Percentiles rank a stretch among this genome's conserved stretches.
These are phyloP conservation scores for Globisporangium megalacanthum DNA, from an alignment of 352 stramenopile genomes.

Conservation along the genomic window DNA sequence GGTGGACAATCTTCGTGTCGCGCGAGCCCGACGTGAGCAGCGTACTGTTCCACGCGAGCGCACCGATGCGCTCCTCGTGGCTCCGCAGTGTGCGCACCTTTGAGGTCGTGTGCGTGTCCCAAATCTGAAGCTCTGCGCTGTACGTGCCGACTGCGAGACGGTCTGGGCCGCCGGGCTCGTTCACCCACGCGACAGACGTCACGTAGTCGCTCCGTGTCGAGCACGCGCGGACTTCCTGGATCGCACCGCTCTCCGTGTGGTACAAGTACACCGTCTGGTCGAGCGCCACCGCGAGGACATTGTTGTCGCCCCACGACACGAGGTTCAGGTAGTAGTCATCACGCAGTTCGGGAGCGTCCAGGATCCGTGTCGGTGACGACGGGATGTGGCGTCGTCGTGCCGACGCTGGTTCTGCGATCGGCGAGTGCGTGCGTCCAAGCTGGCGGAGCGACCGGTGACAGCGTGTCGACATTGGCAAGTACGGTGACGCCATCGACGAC, in stretches of 20 bases:
- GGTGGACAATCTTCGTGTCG: slow-evolving; percentile 86
- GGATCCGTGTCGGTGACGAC: slow-evolving; percentile 64
- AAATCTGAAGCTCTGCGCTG: slow-evolving; percentile 90
- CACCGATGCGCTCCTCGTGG: slow-evolving; percentile 85
- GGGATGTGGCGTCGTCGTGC: slow-evolving; percentile 21
- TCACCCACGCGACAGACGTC: slow-evolving; percentile 92
- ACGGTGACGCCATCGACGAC: neutral
- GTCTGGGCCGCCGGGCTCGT: slow-evolving; percentile 29
- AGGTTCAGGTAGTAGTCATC: slow-evolving; percentile 99
- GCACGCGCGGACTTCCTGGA: slow-evolving; percentile 82
- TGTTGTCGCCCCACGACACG: slow-evolving; percentile 92
- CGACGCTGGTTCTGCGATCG: neutral
- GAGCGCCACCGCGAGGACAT: slow-evolving; percentile 93
- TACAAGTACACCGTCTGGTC: slow-evolving; percentile 94
- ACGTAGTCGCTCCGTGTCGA: slow-evolving; percentile 84
- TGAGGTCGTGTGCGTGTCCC: slow-evolving; percentile 85
- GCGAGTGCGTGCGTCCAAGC: slow-evolving; percentile 3
- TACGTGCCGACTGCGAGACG: slow-evolving; percentile 93
- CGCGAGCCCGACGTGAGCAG: slow-evolving; percentile 86
- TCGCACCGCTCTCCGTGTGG: slow-evolving; percentile 87
- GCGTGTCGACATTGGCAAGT: neutral
- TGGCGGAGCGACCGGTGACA: slow-evolving; percentile 16
- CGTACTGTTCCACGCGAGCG: slow-evolving; percentile 91
- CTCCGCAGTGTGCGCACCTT: slow-evolving; percentile 87
- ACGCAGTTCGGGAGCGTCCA: slow-evolving; percentile 94